Evolutionary conservation across 164 flowering plant genomes (phyloP).

Genomic region (Liriodendron chinense): DNA sequence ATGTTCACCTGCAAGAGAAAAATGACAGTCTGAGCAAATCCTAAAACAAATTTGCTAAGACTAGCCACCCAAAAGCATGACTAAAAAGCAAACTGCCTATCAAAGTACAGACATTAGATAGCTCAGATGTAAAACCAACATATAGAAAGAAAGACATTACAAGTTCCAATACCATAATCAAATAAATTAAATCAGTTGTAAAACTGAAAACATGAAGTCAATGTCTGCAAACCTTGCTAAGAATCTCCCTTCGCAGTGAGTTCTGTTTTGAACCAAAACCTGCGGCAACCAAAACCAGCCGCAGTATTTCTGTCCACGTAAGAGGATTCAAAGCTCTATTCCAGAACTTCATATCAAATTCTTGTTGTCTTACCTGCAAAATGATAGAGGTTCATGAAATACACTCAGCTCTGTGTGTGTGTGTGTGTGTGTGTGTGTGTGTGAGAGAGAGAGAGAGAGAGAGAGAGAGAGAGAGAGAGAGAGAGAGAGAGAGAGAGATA

Average conservation of each 20-base stretch:
- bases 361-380: slow-evolving; percentile 58
- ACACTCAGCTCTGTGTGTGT: no score
- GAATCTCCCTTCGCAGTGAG: slow-evolving; percentile 28
- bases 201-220: neutral
- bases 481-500: neutral
- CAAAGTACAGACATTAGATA: no score
- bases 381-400: neutral
- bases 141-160: no score
- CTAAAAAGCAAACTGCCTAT: no score
- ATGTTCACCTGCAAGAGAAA: no score
- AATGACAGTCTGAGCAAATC: no score
- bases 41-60: no score
- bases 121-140: no score
- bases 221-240: slow-evolving; percentile 45
- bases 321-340: slow-evolving; percentile 67
- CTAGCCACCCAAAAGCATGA: no score
- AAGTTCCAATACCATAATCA: no score
- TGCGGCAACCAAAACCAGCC: slow-evolving; percentile 84
- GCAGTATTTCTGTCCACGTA: slow-evolving; percentile 88
- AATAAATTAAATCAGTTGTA: neutral
- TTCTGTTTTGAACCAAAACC: slow-evolving; percentile 73
- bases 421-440: no score
- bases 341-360: slow-evolving; percentile 61
- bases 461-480: neutral
- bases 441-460: no score